These are phyloP conservation scores for Cutaneotrichosporon arboriforme DNA, from an alignment of 1,284 basidiomycete genomes.

Conservation along the genomic window DNA sequence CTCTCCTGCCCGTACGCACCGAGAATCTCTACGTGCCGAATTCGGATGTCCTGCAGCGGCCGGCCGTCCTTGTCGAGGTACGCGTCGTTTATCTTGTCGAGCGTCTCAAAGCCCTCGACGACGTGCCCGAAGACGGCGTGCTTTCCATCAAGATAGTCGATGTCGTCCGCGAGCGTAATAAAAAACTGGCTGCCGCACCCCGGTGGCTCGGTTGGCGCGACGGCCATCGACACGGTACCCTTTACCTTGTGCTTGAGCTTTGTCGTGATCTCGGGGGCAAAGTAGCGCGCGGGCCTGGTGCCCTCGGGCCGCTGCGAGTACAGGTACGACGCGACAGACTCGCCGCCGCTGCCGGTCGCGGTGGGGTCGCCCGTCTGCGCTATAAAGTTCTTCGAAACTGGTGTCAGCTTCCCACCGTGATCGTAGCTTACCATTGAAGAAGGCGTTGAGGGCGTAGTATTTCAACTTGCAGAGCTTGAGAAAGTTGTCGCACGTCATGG, in stretches of 20 bases:
- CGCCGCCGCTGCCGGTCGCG: conserved; percentile 89
- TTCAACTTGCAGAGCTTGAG: conserved; percentile 95
- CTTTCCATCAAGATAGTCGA: conserved; percentile 92
- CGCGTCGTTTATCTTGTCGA: conserved; percentile 88
- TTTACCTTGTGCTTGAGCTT: conserved; percentile 76
- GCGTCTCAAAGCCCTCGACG: conserved; percentile 85
- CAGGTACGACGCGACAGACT: conserved; percentile 64
- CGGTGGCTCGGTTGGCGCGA: conserved; percentile 64
- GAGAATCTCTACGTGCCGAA: conserved; percentile 85
- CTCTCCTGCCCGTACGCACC: conserved; percentile 55
- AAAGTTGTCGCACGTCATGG: conserved; percentile 88
- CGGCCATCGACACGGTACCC: conserved; percentile 93
- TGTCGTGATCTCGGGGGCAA: conserved; percentile 70
- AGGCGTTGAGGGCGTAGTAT: conserved; percentile 91
- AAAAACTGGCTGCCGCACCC: conserved; percentile 96
- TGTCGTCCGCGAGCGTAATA: conserved; percentile 80
- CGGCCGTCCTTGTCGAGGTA: conserved; percentile 81
- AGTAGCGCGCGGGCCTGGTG: conserved; percentile 61
- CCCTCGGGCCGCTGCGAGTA: conserved; percentile 51
- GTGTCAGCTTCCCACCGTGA: background rate
- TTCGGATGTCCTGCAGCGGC: conserved; percentile 87
- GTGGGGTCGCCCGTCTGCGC: conserved; percentile 92
- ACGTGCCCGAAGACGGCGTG: conserved; percentile 94
- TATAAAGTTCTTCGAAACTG: conserved; percentile 93
- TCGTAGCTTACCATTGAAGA: conserved; percentile 77